Evolutionary conservation across 2,329 filamentous ascomycete genomes (phyloP).

Genomic region (Phialocephala sp.): DNA sequence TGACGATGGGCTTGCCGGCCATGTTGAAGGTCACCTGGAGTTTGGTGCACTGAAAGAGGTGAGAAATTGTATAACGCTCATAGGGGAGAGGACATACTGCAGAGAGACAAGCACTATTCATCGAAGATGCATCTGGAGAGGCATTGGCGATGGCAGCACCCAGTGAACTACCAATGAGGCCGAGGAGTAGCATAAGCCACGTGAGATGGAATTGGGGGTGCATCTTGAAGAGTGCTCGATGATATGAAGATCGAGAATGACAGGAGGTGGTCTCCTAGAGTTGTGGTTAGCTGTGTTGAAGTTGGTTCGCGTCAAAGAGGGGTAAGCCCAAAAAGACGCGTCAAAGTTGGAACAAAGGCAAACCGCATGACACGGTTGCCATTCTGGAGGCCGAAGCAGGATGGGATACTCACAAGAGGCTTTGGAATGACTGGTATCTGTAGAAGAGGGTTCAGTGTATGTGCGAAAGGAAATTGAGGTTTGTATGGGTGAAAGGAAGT

Average conservation of each 20-base stretch:
- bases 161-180: not conserved
- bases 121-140: not conserved
- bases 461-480: no score
- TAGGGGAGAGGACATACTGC: not conserved
- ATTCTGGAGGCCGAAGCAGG: not conserved
- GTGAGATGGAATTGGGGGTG: not conserved
- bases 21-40: not conserved
- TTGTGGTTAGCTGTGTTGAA: not conserved
- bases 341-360: not conserved
- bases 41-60: not conserved
- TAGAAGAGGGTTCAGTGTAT: not conserved
- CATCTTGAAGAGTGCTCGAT: no score
- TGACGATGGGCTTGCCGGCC: not conserved
- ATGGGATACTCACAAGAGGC: not conserved
- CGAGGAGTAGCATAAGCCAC: not conserved
- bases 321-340: not conserved
- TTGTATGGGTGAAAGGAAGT: not conserved
- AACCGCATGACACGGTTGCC: not conserved
- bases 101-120: not conserved
- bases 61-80: not conserved
- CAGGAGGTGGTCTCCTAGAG: not conserved
- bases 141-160: not conserved
- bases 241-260: not conserved
- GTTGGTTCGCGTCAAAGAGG: not conserved
- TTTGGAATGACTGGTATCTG: not conserved